These are phyloP conservation scores for Triangularia setosa DNA, from an alignment of 2,329 filamentous ascomycete genomes.

Conservation along the genomic window DNA sequence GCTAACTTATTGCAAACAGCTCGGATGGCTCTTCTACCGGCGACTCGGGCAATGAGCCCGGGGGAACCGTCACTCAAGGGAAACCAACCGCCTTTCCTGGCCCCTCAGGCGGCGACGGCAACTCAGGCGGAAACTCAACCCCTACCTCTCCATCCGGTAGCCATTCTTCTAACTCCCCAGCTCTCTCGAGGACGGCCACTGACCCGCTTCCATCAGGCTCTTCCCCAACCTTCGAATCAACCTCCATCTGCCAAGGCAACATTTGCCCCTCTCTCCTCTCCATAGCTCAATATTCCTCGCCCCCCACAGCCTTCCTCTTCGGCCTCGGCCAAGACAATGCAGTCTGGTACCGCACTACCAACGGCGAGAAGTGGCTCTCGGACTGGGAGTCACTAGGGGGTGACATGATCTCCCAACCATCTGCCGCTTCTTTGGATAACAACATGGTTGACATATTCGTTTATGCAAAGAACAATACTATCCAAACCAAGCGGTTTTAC, in stretches of 20 bases:
- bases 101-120: not conserved
- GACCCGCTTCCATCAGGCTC: not conserved
- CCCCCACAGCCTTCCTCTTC: constrained; percentile 1
- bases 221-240: not conserved
- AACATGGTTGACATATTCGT: not conserved
- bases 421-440: not conserved
- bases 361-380: constrained; percentile 4
- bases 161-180: not conserved
- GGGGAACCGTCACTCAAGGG: not conserved
- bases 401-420: constrained; percentile 1
- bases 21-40: not conserved
- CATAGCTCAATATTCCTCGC: not conserved
- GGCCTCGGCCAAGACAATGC: constrained; percentile 4
- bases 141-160: not conserved
- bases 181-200: not conserved
- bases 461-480: not conserved
- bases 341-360: constrained; percentile 4
- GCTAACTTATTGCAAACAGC: not conserved
- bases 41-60: not conserved
- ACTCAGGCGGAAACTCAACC: not conserved
- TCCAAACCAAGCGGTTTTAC: not conserved
- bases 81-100: not conserved
- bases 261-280: not conserved
- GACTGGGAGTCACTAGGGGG: constrained; percentile 5
- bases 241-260: not conserved